A percentile compares a stretch with the other conserved stretches of the same genome.
These are phyloP conservation scores for Amesomyces nigricolor DNA, from an alignment of 2,329 filamentous ascomycete species.

Conservation along the genomic window DNA sequence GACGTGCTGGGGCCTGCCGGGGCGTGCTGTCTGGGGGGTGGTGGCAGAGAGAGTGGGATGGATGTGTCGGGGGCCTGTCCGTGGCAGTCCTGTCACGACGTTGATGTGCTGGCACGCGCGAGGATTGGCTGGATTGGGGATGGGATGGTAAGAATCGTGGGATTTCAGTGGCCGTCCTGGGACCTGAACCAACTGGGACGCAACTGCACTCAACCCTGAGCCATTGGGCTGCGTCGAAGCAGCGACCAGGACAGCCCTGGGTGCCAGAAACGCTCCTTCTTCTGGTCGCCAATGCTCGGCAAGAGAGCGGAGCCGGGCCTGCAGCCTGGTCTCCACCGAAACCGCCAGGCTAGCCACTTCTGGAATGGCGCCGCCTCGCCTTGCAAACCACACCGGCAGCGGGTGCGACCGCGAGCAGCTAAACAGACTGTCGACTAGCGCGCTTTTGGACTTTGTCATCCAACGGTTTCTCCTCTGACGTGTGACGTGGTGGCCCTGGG, in stretches of 20 bases:
- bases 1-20: too few relatives aligned
- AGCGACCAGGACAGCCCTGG: slow-evolving; percentile 15
- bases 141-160: not conserved
- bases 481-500: not conserved
- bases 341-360: not conserved
- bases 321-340: slow-evolving; percentile 9
- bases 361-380: not conserved
- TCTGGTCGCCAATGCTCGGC: slow-evolving; percentile 2
- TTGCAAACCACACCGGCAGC: not conserved
- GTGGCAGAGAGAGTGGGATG: too few relatives aligned
- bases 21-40: too few relatives aligned
- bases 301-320: slow-evolving; percentile 2
- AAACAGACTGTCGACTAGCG: not conserved
- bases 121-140: slow-evolving; percentile 30
- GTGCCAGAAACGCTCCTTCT: slow-evolving; percentile 13
- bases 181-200: not conserved
- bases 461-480: not conserved
- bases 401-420: not conserved
- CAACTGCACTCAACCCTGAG: too few relatives aligned
- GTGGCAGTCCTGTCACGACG: slow-evolving; percentile 31
- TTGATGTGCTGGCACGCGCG: slow-evolving; percentile 43
- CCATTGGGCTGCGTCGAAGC: slow-evolving; percentile 1
- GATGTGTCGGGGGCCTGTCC: too few relatives aligned
- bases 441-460: not conserved
- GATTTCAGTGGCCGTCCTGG: not conserved